These are phyloP conservation scores for Globisporangium paroecandrum DNA, from an alignment of 352 stramenopile genomes.

Conservation along the genomic window DNA sequence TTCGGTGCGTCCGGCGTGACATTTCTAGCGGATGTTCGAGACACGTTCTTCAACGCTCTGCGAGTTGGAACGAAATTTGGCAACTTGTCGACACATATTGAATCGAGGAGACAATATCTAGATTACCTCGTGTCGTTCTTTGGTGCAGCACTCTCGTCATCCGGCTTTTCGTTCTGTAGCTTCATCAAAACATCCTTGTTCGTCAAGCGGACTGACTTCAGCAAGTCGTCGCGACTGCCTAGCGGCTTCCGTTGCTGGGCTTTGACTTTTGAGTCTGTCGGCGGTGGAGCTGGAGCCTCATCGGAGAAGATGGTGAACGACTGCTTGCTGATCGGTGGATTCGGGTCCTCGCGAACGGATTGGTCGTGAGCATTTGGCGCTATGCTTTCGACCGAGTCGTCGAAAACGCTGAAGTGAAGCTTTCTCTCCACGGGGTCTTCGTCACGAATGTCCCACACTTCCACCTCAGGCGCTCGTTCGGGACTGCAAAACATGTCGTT, in stretches of 20 bases:
- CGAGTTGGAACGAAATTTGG: constrained; percentile 20
- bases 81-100: constrained; percentile 9
- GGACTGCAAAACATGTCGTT: constrained; percentile 88
- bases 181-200: constrained; percentile 82
- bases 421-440: constrained; percentile 76
- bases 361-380: constrained; percentile 45
- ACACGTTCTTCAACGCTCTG: constrained; percentile 29
- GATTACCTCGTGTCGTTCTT: constrained; percentile 34
- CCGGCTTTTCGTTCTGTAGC: constrained; percentile 21
- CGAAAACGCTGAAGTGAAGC: constrained; percentile 81
- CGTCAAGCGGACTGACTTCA: constrained; percentile 46
- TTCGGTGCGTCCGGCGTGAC: constrained; percentile 26
- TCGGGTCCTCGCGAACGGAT: constrained; percentile 39
- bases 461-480: constrained; percentile 34
- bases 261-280: constrained; percentile 28
- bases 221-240: constrained; percentile 62
- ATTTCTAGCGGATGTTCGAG: constrained; percentile 21
- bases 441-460: constrained; percentile 45
- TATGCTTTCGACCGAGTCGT: constrained; percentile 74
- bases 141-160: constrained; percentile 15
- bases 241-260: constrained; percentile 58
- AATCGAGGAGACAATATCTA: not conserved
- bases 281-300: constrained; percentile 25
- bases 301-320: constrained; percentile 52
- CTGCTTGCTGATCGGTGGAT: constrained; percentile 36